Evolutionary conservation across 768 basidiomycete genomes (phyloP).

Genomic region (Hydnomerulius pinastri): DNA sequence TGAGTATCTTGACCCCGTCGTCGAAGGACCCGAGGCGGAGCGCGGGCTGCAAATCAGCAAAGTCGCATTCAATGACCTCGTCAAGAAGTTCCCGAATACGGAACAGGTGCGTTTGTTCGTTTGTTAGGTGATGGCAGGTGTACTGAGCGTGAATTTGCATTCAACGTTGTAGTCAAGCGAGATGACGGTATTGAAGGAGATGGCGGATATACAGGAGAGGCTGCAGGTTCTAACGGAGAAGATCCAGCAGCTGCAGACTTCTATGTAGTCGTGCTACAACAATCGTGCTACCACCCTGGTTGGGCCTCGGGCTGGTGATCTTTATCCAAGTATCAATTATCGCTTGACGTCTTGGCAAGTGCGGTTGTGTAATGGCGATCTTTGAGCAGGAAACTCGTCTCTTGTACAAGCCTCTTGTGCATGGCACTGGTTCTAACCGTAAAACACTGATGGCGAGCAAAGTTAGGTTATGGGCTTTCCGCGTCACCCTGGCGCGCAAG

Average conservation of each 20-base stretch:
- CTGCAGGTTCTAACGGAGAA: conserved; percentile 39
- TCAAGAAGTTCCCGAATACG: conserved; percentile 74
- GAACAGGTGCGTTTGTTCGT: conserved; percentile 53
- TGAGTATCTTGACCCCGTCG: conserved; percentile 56
- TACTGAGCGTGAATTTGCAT: conserved; percentile 4
- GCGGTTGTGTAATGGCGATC: no score
- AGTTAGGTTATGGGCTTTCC: no score
- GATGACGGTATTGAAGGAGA: conserved; percentile 63
- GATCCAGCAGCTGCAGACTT: conserved; percentile 30
- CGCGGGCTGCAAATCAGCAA: conserved; percentile 66
- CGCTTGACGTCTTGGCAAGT: no score
- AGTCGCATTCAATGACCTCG: conserved; percentile 67
- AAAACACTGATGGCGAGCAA: no score
- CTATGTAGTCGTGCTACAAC: no score
- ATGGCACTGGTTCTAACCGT: no score
- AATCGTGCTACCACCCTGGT: no score
- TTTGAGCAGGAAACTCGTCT: no score
- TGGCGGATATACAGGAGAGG: conserved; percentile 52
- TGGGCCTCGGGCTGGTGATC: background rate
- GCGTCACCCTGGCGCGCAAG: conserved; percentile 36
- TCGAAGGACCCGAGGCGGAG: conserved; percentile 54
- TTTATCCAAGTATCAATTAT: background rate
- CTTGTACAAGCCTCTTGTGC: no score
- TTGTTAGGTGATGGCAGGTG: background rate
- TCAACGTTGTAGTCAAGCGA: conserved; percentile 62